Base-by-base conservation (phyloP, 148 eudicot species). In the Nyssa sinensis region DNA sequence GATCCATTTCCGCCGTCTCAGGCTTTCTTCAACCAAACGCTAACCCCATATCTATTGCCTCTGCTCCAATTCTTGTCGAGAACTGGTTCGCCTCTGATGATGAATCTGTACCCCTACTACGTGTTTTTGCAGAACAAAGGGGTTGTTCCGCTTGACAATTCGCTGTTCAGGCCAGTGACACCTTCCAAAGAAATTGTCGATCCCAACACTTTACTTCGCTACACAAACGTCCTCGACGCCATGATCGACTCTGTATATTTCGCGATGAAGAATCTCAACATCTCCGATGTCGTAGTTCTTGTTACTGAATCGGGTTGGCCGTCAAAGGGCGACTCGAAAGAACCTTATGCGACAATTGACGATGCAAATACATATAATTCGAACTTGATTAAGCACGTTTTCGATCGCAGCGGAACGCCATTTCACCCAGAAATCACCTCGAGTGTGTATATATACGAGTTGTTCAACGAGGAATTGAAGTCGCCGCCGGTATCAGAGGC, bases 301-400 rank as follows among this genome's bases (percentile, higher is more conserved):
- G 98, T 94, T 41, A 86, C 90, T 39, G 98, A 92, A 82, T 86
- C 97, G 0, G 98, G 98, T 3, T 94, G 98, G 98, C 98, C 98
- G 79, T 94, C 96, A 2, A 88, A 82, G 62, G 97, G 91, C n/a
- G 98, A 90, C 64, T 75, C 90, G 1, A 95, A 90, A 49, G 98
- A 95, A 80, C 96, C 97, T 14, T 85, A 92, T 67, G 97, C 98
- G 17, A 92, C 92, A 0, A 31, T 80, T 13, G 89, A 92, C 74
- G 87, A 95, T 76, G 89, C 98, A 0, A 91, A 90, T 66, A 95
- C 94, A 2, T 95, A 86, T 70, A 92, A 89, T 77, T 92, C 96
- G 3, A 94, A 94, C 71, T 83, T 94, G 66, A 92, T 92, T 28
- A 90, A 87, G 80, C 96, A 92, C 69, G 90, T 94, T 57, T 67